These are phyloP conservation scores for Canariomyces notabilis DNA, from an alignment of 2,329 filamentous ascomycete genomes.

Conservation along the genomic window DNA sequence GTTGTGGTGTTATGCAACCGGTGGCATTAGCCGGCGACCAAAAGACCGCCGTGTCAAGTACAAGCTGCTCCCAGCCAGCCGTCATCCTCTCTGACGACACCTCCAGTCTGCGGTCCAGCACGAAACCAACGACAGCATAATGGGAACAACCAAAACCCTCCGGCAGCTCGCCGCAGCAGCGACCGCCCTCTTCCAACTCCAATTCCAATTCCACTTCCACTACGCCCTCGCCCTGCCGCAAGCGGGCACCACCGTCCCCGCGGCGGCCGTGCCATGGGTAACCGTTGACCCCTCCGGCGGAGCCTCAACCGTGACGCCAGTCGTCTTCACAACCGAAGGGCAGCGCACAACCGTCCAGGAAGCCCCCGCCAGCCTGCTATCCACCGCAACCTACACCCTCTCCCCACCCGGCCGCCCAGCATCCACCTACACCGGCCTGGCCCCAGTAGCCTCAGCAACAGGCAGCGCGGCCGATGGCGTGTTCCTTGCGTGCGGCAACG, in stretches of 20 bases:
- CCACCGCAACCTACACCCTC: constrained; percentile 29
- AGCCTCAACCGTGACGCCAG: constrained; percentile 28
- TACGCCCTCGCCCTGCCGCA: constrained; percentile 20
- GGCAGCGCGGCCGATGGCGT: constrained; percentile 22
- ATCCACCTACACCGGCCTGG: constrained; percentile 30
- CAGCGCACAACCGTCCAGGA: constrained; percentile 27
- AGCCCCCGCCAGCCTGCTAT: constrained; percentile 28
- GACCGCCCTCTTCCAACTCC: constrained; percentile 21
- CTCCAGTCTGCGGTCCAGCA: background rate
- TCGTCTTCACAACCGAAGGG: constrained; percentile 25
- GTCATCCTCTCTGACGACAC: too few species aligned
- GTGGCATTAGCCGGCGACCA: background rate
- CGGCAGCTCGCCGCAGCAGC: constrained; percentile 12
- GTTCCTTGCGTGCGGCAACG: constrained; percentile 30
- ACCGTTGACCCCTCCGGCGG: constrained; percentile 28
- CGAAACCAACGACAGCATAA: constrained; percentile 2
- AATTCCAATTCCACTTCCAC: too few species aligned
- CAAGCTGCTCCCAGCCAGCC: too few species aligned
- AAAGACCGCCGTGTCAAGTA: too few species aligned
- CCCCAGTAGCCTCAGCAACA: constrained; percentile 30
- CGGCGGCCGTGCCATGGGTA: constrained; percentile 27
- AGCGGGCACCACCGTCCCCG: constrained; percentile 9
- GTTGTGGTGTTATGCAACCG: constrained; percentile 11
- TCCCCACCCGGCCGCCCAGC: constrained; percentile 21
- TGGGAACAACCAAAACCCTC: constrained; percentile 1